Conservation (phyloP, 257 asterid genomes). For the Cynanchum wilfordii region DNA sequence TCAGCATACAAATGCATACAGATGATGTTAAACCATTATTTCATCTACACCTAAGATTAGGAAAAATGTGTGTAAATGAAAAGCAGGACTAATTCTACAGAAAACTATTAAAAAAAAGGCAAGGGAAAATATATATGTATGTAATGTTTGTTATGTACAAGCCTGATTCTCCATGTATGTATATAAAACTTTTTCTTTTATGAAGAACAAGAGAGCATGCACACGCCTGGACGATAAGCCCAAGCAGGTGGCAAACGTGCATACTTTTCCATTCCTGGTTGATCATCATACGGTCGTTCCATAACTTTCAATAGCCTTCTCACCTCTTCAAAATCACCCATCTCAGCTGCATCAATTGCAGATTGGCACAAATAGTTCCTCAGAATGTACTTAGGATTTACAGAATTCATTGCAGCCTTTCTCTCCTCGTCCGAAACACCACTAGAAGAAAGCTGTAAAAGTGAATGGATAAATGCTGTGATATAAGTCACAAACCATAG, state of each 20-base stretch:
- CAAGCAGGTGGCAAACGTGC: conserved; percentile 97
- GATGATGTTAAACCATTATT: no score
- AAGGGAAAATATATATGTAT: not conserved
- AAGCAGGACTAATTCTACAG: not conserved
- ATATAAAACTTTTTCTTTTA: conserved; percentile 22
- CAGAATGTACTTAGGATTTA: conserved; percentile 82
- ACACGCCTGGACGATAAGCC: conserved; percentile 97
- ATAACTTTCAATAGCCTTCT: conserved; percentile 64
- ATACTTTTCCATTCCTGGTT: conserved; percentile 93
- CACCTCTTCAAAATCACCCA: conserved; percentile 80
- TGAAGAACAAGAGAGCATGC: conserved; percentile 99
- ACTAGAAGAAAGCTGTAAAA: conserved; percentile 50
- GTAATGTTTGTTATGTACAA: conserved; percentile 44
- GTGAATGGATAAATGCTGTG: not conserved
- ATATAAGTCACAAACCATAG: not conserved
- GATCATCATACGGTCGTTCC: conserved; percentile 76
- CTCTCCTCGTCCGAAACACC: conserved; percentile 65
- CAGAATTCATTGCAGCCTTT: conserved; percentile 72
- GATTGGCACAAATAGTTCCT: conserved; percentile 91
- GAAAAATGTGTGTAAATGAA: not conserved
- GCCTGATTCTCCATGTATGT: not conserved
- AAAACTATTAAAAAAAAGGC: not conserved
- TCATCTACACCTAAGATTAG: no score
- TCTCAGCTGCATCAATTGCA: conserved; percentile 93
- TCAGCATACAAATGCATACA: not conserved